phyloP scores from a whole-genome alignment of 2,329 filamentous ascomycete genomes.

The Stagonosporopsis chrysanthemi region DNA sequence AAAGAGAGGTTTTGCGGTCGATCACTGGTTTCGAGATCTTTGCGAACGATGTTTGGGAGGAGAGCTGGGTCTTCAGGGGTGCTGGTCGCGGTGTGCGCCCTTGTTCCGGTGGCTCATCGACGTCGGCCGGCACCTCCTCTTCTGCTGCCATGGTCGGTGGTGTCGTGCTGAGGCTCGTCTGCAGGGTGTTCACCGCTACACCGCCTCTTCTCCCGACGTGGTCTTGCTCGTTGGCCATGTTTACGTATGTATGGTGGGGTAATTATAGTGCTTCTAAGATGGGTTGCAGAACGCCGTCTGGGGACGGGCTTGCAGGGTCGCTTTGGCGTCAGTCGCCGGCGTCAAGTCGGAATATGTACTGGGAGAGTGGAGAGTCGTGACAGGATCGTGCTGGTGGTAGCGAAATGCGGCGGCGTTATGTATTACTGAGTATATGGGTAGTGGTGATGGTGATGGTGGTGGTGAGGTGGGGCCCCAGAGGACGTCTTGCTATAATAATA shows the following conservation, averaged over 20 bases:
- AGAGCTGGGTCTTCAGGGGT: slow-evolving; percentile 48
- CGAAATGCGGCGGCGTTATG: slow-evolving; percentile 8
- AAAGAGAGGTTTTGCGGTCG: slow-evolving; percentile 74
- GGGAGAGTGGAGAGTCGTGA: slow-evolving; percentile 19
- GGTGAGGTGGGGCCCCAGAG: slow-evolving; percentile 45
- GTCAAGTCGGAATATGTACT: slow-evolving; percentile 7
- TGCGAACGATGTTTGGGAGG: slow-evolving; percentile 52
- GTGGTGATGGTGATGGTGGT: slow-evolving; percentile 15
- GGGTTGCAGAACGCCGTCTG: background rate
- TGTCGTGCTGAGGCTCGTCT: slow-evolving; percentile 44
- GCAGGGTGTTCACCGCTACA: slow-evolving; percentile 21
- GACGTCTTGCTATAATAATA: slow-evolving; percentile 51
- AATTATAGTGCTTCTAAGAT: slow-evolving; percentile 2
- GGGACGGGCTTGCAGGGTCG: background rate
- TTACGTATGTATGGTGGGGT: slow-evolving; percentile 3
- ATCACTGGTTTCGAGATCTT: slow-evolving; percentile 59
- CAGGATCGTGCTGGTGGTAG: slow-evolving; percentile 11
- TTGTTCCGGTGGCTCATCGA: slow-evolving; percentile 88
- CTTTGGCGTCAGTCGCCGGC: slow-evolving; percentile 7
- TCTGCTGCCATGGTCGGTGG: slow-evolving; percentile 49
- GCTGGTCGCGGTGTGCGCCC: slow-evolving; percentile 57
- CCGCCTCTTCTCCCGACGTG: slow-evolving; percentile 32
- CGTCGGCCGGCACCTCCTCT: slow-evolving; percentile 75
- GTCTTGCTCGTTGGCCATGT: slow-evolving; percentile 48
- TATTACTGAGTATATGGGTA: slow-evolving; percentile 18